Evolutionary conservation across 352 stramenopile species (phyloP).

Genomic region (Peronosclerospora sorghi): DNA sequence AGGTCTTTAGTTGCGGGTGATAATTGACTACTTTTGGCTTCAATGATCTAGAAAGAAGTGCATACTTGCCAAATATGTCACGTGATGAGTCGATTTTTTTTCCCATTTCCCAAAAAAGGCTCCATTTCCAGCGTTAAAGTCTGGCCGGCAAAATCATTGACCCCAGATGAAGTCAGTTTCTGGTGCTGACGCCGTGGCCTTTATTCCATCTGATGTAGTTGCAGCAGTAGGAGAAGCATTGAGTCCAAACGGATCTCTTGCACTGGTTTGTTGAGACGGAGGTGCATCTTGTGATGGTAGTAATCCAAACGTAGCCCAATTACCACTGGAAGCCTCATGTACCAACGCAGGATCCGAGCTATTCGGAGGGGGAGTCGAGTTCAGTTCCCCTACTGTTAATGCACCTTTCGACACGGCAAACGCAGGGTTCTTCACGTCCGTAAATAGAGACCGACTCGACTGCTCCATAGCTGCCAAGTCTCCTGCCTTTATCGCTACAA

Average conservation of each 20-base stretch:
- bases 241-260: too few species aligned
- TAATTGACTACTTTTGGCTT: too few species aligned
- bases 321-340: neutral
- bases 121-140: neutral
- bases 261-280: too few species aligned
- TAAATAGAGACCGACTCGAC: constrained; percentile 3
- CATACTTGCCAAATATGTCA: too few species aligned
- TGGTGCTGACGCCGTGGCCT: neutral
- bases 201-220: too few species aligned
- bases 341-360: constrained; percentile 6
- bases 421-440: constrained; percentile 11
- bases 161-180: constrained; percentile 18
- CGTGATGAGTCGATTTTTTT: too few species aligned
- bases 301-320: too few species aligned
- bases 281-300: too few species aligned
- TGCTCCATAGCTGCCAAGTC: constrained; percentile 5
- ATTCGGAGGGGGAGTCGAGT: constrained; percentile 11
- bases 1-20: too few species aligned
- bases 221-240: too few species aligned
- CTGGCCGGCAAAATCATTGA: constrained; percentile 6
- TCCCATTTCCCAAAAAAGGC: neutral
- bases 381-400: constrained; percentile 21
- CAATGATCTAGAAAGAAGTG: too few species aligned
- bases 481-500: constrained; percentile 13
- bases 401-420: constrained; percentile 24